These are phyloP conservation scores for Trametes cubensis DNA, from an alignment of 768 basidiomycete genomes.

Conservation along the genomic window DNA sequence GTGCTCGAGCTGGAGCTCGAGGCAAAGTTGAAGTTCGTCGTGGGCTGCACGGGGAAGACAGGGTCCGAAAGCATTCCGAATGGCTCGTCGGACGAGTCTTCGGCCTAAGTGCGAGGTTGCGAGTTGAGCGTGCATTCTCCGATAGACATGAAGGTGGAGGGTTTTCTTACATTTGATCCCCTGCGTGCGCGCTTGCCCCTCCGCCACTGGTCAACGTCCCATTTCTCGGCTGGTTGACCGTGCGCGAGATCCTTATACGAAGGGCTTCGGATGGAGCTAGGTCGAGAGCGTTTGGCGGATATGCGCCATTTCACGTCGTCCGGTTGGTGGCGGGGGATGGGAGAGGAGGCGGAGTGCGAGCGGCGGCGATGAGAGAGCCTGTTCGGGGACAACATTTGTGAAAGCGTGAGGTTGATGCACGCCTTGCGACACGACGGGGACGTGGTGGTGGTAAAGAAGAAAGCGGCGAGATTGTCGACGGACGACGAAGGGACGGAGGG, in stretches of 20 bases:
- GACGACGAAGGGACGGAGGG: neutral
- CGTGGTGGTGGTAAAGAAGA: neutral
- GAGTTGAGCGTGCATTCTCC: constrained; percentile 4
- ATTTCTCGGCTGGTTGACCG: constrained; percentile 42
- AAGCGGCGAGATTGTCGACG: neutral
- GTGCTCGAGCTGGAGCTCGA: constrained; percentile 12
- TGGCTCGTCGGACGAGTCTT: constrained; percentile 13
- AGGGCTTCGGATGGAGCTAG: constrained; percentile 41
- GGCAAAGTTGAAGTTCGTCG: constrained; percentile 16
- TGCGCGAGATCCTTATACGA: constrained; percentile 37
- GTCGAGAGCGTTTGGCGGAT: constrained; percentile 53
- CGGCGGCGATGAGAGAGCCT: constrained; percentile 47
- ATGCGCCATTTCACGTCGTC: constrained; percentile 45
- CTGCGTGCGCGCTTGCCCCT: constrained; percentile 57
- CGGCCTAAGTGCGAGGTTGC: constrained; percentile 3
- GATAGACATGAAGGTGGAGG: neutral
- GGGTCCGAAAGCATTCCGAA: constrained; percentile 17
- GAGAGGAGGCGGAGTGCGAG: constrained; percentile 54
- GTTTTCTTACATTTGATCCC: constrained; percentile 47
- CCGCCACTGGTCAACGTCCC: constrained; percentile 57
- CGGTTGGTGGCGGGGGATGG: constrained; percentile 40
- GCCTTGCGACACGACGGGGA: neutral
- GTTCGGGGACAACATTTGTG: constrained; percentile 40
- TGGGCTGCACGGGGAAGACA: constrained; percentile 25
- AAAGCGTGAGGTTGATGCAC: constrained; percentile 15